These are phyloP conservation scores for Boletellus ananas DNA, from an alignment of 768 basidiomycete species.

Conservation along the genomic window DNA sequence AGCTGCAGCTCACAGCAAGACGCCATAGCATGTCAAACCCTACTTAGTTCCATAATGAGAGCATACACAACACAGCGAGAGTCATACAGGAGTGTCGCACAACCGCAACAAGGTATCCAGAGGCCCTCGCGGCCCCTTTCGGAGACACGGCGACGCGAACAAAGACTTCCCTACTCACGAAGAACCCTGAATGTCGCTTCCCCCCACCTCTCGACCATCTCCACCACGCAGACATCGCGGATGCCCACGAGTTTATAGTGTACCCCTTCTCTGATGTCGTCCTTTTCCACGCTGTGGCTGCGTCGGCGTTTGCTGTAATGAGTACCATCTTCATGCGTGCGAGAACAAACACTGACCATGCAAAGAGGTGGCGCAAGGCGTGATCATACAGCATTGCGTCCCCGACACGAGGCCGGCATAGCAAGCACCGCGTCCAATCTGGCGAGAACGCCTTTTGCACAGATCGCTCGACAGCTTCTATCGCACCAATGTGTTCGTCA, in stretches of 20 bases:
- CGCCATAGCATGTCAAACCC: slow-evolving; percentile 1
- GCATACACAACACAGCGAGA: neutral
- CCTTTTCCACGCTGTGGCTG: neutral
- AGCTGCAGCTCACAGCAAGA: slow-evolving; percentile 10
- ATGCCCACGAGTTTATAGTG: neutral
- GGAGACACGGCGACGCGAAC: neutral
- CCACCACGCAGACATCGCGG: neutral
- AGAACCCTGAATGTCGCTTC: neutral
- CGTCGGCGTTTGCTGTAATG: neutral
- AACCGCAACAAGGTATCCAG: neutral
- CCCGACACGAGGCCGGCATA: slow-evolving; percentile 8
- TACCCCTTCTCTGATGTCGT: neutral
- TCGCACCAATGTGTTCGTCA: neutral
- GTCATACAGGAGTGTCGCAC: slow-evolving; percentile 1
- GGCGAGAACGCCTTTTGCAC: neutral
- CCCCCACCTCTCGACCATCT: neutral
- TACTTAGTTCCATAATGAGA: slow-evolving; percentile 2
- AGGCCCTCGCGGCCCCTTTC: neutral
- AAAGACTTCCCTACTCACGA: neutral
- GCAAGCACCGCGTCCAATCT: slow-evolving; percentile 4
- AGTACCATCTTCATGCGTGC: neutral
- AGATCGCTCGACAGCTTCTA: neutral
- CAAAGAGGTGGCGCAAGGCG: neutral
- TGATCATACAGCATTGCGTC: neutral
- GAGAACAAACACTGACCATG: neutral